Base-by-base conservation (phyloP, 2,329 filamentous ascomycete species). In the Bisporella sp. region DNA sequence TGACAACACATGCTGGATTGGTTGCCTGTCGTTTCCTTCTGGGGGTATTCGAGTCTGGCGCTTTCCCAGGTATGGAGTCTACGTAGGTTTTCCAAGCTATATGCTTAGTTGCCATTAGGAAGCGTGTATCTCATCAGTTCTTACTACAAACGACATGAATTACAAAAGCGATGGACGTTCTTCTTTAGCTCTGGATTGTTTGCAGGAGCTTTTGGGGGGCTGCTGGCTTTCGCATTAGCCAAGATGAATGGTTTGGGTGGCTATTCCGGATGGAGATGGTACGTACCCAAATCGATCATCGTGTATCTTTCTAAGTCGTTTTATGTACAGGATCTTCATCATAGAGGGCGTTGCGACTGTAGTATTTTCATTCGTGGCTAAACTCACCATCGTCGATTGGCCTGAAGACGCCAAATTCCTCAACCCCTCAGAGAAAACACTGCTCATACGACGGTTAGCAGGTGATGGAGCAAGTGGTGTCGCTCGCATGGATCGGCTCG, bases 21-120 rank as follows among this genome's bases (percentile, higher is more conserved):
- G 79, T 89, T 59, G 77, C 81, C 1, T 64, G 85, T n/a, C 73
- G 83, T 7, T 85, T 82, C 77, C 81, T 89, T 56, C 69, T 89
- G 30, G 83, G 84, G 1, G 37, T 57, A 3, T 54, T 57, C 12
- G 58, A 59, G 47, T 56, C 74, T 5, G 83, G 77, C 5, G 85
- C 87, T 66, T 85, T 86, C 60, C 82, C 84, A 0, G 69, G 85
- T 5, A 43, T 7, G 43, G 46, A 29, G 31, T 50, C 11, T 46
- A 41, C 31, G 31, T 50, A 5, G 37, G 35, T 12, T 42, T 42
- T 48, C 13, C 8, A 21, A 42, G 9, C 12, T 42, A 42, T 11
- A 42, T 11, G 13, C 21, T 7, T 29, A 29, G 9, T 45, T 12
- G 21, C 29, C 8, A 28, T 8, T 31, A 45, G 42, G 39, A 51